Conservation (phyloP, 75 land plant genomes). For the Pinus tabuliformis region DNA sequence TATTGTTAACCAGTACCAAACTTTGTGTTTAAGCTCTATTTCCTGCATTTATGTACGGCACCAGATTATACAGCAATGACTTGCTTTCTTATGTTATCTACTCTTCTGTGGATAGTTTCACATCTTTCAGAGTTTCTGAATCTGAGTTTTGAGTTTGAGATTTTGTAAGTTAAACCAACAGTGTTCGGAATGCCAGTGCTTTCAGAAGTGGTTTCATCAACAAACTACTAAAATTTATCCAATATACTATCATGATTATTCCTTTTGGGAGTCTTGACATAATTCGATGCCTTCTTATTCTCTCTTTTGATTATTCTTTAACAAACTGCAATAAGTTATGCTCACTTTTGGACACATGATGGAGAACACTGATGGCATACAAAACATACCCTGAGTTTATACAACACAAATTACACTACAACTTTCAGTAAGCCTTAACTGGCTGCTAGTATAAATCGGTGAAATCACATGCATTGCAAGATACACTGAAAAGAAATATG, state of each 20-base stretch:
- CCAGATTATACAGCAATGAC: too few species aligned
- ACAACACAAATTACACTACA: not conserved
- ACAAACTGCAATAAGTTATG: not conserved
- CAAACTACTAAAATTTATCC: not conserved
- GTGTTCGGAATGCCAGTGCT: not conserved
- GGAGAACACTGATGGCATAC: not conserved
- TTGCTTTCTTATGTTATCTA: too few species aligned
- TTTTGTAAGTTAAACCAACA: not conserved
- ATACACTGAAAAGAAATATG: not conserved
- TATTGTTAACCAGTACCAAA: too few species aligned
- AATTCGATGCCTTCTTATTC: not conserved
- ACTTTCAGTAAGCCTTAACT: not conserved
- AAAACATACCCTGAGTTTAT: not conserved
- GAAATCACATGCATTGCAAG: not conserved
- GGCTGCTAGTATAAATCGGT: not conserved
- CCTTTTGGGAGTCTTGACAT: not conserved
- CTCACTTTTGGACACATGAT: not conserved
- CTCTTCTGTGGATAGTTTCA: too few species aligned
- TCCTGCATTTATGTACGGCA: too few species aligned
- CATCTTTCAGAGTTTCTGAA: not conserved
- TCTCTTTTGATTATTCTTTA: not conserved
- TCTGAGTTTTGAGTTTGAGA: not conserved
- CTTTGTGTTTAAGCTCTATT: too few species aligned
- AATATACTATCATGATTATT: not conserved
- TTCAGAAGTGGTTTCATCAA: not conserved